A percentile compares a stretch with the other conserved stretches of the same genome.
phyloP scores from a whole-genome alignment of 495 filamentous ascomycete species.

The Hypomontagnella submonticulosa region DNA sequence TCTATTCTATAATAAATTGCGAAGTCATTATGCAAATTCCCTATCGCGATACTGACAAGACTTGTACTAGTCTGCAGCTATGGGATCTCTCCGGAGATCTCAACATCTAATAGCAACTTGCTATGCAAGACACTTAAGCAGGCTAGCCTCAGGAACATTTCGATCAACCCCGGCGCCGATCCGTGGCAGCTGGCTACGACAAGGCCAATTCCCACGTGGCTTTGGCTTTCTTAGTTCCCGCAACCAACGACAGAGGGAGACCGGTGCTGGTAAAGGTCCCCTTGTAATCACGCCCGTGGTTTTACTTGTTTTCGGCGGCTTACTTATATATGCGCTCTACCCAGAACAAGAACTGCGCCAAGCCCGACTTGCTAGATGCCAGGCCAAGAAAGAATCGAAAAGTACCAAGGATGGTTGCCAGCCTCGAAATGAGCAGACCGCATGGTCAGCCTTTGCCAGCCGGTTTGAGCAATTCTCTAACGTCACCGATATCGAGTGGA shows the following conservation, averaged over 20 bases:
- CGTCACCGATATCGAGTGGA: conserved; percentile 64
- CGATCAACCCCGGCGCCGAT: conserved; percentile 32
- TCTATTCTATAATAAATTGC: neutral
- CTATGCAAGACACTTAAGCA: conserved; percentile 22
- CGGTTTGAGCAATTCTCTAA: conserved; percentile 69
- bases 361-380: conserved; percentile 19
- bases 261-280: conserved; percentile 42
- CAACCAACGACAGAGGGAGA: conserved; percentile 18
- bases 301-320: conserved; percentile 48
- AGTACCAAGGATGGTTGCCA: conserved; percentile 17
- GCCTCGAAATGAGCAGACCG: conserved; percentile 46
- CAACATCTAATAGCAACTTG: conserved; percentile 31
- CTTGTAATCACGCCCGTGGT: conserved; percentile 39
- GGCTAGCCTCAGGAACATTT: conserved; percentile 27
- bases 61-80: conserved; percentile 26
- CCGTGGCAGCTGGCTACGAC: conserved; percentile 11
- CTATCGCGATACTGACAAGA: conserved; percentile 25
- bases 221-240: conserved; percentile 45
- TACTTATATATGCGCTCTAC: conserved; percentile 57
- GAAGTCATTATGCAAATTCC: conserved; percentile 40
- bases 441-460: conserved; percentile 69
- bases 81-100: conserved; percentile 36
- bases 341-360: conserved; percentile 54
- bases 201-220: conserved; percentile 41
- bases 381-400: conserved; percentile 17